Evolutionary conservation across 176 grass and related monocot genomes (phyloP).

Genomic region (Eragrostis curvula): DNA sequence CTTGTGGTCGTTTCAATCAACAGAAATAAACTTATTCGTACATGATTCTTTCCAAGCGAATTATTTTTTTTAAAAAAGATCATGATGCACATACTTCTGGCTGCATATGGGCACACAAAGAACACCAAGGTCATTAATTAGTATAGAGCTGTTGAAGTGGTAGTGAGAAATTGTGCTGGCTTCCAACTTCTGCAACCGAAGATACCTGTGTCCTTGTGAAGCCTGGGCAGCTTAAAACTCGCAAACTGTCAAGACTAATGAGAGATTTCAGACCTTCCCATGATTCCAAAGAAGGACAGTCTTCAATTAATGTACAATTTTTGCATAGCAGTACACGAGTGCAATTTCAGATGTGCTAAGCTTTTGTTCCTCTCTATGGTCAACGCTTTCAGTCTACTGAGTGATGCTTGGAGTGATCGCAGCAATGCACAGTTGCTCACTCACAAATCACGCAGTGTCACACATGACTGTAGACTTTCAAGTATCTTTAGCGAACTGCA

Average conservation of each 20-base stretch:
- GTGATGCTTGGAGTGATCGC: not conserved
- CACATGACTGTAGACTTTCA: constrained; percentile 16
- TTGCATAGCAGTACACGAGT: not conserved
- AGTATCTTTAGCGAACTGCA: not conserved
- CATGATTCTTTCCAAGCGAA: too few species aligned
- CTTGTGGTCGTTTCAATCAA: too few species aligned
- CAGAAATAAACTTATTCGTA: too few species aligned
- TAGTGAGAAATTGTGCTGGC: not conserved
- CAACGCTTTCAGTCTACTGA: not conserved
- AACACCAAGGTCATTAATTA: constrained; percentile 16
- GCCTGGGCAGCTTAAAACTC: not conserved
- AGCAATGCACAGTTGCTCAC: not conserved
- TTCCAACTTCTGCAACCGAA: not conserved
- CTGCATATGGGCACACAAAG: constrained; percentile 35
- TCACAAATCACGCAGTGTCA: not conserved
- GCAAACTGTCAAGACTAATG: not conserved
- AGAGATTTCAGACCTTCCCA: constrained; percentile 18
- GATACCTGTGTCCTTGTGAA: constrained; percentile 12
- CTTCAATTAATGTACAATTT: constrained; percentile 9
- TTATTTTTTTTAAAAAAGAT: too few species aligned
- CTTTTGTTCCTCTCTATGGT: not conserved
- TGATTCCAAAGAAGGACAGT: not conserved
- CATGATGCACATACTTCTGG: too few species aligned
- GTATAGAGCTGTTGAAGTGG: constrained; percentile 1
- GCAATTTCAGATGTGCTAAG: constrained; percentile 5